Evolutionary conservation across 371 early-diverging fungal genomes (phyloP).

Genomic region (Lichtheimia hyalospora): DNA sequence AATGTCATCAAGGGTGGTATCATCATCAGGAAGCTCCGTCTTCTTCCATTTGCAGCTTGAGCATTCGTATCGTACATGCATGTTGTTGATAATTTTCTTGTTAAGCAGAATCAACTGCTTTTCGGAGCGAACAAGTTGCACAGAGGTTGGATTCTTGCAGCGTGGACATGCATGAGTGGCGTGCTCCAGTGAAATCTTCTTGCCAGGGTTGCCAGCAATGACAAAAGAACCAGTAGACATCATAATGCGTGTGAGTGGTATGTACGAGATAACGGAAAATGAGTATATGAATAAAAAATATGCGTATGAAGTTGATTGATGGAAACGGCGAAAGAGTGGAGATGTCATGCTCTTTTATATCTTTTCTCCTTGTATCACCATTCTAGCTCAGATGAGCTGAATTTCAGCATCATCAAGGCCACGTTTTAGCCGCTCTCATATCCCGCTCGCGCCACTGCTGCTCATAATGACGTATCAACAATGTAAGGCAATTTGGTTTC

Average conservation of each 20-base stretch:
- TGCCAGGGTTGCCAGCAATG: background rate
- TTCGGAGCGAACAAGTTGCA: background rate
- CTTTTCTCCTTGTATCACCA: no score
- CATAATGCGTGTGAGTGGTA: background rate
- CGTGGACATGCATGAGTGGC: background rate
- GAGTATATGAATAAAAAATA: background rate
- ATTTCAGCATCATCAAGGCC: no score
- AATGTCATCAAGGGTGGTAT: background rate
- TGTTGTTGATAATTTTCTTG: background rate
- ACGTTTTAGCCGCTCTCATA: no score
- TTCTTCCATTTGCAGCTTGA: slow-evolving; percentile 2
- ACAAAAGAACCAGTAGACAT: background rate
- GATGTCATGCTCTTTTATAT: no score
- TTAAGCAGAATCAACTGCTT: background rate
- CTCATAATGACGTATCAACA: no score
- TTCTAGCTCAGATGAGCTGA: no score
- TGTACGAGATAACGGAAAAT: background rate
- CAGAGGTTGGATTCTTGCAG: background rate
- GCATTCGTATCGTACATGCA: background rate
- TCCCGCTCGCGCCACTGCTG: no score
- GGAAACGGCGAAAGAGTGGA: no score
- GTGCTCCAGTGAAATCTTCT: background rate
- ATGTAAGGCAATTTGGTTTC: no score
- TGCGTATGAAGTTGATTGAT: background rate
- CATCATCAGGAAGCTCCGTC: background rate